Evolutionary conservation across 129 eudicot genomes (phyloP).

Genomic region (Sambucus nigra): DNA sequence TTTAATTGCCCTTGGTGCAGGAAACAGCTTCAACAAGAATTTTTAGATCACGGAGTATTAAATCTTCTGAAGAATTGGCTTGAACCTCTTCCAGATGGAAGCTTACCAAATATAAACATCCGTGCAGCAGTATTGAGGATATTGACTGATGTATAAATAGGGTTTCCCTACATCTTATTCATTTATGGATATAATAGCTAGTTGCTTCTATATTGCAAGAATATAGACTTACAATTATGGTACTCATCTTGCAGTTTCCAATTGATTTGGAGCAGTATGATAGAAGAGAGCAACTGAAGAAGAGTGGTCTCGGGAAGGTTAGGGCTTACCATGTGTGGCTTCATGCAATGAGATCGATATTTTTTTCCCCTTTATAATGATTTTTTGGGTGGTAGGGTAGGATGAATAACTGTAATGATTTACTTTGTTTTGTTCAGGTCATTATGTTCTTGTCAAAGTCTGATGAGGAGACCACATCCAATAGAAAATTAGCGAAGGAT

Average conservation of each 20-base stretch:
- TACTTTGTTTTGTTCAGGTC: slow-evolving; percentile 38
- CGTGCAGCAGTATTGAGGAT: slow-evolving; percentile 82
- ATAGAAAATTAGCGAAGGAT: slow-evolving; percentile 92
- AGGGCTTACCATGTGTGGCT: not conserved
- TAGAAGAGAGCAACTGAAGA: too few species aligned
- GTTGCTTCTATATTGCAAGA: too few species aligned
- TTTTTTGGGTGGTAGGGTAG: not conserved
- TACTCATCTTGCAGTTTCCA: too few species aligned
- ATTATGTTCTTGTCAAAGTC: slow-evolving; percentile 92
- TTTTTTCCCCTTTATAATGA: too few species aligned
- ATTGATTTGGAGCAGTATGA: too few species aligned
- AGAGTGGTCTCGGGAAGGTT: slow-evolving; percentile 74
- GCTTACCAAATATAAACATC: slow-evolving; percentile 90
- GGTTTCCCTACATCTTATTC: not conserved
- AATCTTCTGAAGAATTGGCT: slow-evolving; percentile 85
- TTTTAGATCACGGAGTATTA: slow-evolving; percentile 83
- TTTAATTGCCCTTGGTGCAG: slow-evolving; percentile 28
- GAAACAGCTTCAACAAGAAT: slow-evolving; percentile 90
- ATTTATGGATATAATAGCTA: too few species aligned
- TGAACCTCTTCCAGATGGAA: slow-evolving; percentile 97
- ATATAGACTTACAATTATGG: too few species aligned
- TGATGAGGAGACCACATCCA: too few species aligned
- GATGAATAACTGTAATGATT: not conserved
- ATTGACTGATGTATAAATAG: slow-evolving; percentile 56
- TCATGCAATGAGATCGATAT: not conserved